These are phyloP conservation scores for Chrysanthemum lavandulifolium DNA, from an alignment of 129 eudicot genomes.

Conservation along the genomic window DNA sequence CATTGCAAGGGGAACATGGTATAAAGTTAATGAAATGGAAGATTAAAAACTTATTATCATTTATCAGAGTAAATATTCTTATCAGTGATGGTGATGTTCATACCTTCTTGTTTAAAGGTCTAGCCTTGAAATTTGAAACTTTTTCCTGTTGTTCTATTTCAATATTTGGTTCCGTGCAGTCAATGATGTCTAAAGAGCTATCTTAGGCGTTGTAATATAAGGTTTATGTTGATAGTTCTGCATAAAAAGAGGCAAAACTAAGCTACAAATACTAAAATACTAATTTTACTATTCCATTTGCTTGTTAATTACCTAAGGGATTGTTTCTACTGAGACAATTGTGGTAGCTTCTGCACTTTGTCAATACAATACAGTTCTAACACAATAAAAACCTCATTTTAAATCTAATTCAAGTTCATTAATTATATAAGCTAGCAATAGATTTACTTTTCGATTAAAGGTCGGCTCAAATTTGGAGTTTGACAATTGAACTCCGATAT, in stretches of 20 bases:
- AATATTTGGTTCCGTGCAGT: conserved; percentile 55
- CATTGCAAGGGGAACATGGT: not conserved
- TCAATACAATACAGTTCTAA: not conserved
- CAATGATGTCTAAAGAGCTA: conserved; percentile 54
- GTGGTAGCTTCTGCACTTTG: conserved; percentile 56
- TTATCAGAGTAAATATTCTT: not conserved
- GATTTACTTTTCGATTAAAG: conserved; percentile 58
- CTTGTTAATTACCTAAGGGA: conserved; percentile 30
- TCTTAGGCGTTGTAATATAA: conserved; percentile 38
- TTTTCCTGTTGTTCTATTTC: conserved; percentile 65
- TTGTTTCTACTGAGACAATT: conserved; percentile 53
- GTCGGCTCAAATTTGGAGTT: conserved; percentile 40
- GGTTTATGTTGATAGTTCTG: conserved; percentile 41
- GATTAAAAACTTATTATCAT: not conserved
- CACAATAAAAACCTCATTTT: not conserved
- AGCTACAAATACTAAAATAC: not conserved
- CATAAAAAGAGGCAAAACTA: not conserved
- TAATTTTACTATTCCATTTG: not conserved
- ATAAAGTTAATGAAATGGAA: not conserved
- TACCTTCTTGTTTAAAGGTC: conserved; percentile 30
- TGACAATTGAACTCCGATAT: not conserved
- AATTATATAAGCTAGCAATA: conserved; percentile 9
- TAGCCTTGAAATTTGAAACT: conserved; percentile 71
- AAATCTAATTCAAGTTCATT: not conserved
- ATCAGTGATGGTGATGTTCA: not conserved